Percentiles rank a stretch among this genome's conserved stretches.
Conservation (phyloP, 1,139 yeast species). For the Kodamaea suecica region DNA sequence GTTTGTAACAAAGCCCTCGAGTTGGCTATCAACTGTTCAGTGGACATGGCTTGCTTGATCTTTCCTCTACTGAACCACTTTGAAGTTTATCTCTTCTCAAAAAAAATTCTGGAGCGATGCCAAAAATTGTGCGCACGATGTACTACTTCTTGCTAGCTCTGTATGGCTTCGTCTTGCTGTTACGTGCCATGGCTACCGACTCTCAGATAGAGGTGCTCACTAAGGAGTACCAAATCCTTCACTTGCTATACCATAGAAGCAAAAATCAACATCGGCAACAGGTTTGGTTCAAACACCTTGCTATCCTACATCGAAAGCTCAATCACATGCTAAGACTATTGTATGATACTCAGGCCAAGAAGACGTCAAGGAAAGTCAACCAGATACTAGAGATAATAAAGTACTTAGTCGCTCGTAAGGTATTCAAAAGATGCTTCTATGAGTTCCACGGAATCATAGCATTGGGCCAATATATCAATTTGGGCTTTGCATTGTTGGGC, state of each 20-base stretch:
- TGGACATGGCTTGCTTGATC: no score
- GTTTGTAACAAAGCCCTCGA: constrained; percentile 34
- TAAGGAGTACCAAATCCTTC: constrained; percentile 56
- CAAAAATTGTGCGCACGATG: no score
- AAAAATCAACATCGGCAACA: constrained; percentile 74
- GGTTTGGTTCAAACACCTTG: constrained; percentile 72
- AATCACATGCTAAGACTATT: constrained; percentile 34
- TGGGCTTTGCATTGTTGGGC: constrained; percentile 72
- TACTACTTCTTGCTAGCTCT: no score
- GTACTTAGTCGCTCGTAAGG: constrained; percentile 33
- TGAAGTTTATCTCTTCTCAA: no score
- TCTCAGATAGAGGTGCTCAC: constrained; percentile 6
- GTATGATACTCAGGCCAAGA: constrained; percentile 21
- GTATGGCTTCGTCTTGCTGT: no score
- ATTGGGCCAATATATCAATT: constrained; percentile 71
- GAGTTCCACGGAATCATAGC: constrained; percentile 68
- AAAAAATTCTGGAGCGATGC: no score
- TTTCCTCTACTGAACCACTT: no score
- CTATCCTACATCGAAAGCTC: constrained; percentile 58
- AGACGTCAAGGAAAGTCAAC: constrained; percentile 12
- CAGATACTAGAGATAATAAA: constrained; percentile 25
- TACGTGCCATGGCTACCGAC: not conserved
- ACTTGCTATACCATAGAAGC: constrained; percentile 65
- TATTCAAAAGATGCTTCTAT: constrained; percentile 52
- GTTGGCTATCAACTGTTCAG: constrained; percentile 15